Conservation (phyloP, 2,329 filamentous ascomycete species). For the Arthrocladium fulminans region DNA sequence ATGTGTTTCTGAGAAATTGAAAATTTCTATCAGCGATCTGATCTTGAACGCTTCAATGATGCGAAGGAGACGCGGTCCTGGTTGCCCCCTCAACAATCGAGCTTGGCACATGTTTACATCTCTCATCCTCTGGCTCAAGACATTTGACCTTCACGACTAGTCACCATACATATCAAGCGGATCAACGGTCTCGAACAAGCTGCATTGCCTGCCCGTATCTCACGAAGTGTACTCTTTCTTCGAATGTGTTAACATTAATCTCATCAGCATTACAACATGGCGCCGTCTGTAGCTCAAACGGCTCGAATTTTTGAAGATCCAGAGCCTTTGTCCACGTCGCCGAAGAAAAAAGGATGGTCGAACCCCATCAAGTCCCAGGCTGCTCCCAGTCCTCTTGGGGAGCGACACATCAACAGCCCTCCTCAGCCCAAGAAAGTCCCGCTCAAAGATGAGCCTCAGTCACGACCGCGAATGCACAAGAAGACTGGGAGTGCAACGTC, state of each 20-base stretch:
- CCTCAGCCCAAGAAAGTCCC: conserved; percentile 20
- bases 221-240: neutral
- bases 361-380: conserved; percentile 1
- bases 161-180: neutral
- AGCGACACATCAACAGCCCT: conserved; percentile 24
- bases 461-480: conserved; percentile 17
- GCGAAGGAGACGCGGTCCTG: neutral
- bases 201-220: neutral
- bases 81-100: conserved; percentile 2
- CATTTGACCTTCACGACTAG: neutral
- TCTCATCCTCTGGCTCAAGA: neutral
- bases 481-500: conserved; percentile 24
- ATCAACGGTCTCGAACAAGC: neutral
- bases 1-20: neutral
- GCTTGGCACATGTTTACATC: neutral
- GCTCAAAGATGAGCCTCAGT: conserved; percentile 16
- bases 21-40: neutral
- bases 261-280: conserved; percentile 12
- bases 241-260: neutral
- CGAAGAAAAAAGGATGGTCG: conserved; percentile 9
- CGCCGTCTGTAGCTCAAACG: conserved; percentile 16
- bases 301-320: conserved; percentile 23
- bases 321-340: conserved; percentile 14
- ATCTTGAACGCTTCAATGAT: neutral
- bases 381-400: conserved; percentile 19